Evolutionary conservation across 768 basidiomycete species (phyloP), one percentile per base, ranked within the genome.

Genomic region (Hericium coralloides): DNA sequence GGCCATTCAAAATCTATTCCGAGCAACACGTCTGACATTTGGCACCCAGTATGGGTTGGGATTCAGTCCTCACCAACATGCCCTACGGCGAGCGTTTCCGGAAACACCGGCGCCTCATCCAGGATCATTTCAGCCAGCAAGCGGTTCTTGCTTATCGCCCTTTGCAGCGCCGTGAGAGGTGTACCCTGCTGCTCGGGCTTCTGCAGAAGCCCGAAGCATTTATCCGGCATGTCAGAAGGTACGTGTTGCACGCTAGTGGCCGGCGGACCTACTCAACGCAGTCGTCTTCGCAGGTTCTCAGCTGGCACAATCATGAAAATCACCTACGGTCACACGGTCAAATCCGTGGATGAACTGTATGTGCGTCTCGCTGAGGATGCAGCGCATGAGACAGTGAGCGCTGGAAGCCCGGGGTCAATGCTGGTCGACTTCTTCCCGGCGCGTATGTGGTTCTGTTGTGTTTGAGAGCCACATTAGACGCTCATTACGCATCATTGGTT

Each of bases 381-480:
- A 1, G 63, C 62, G 12, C 56, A 36, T 5, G 65, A 60, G 38
- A 65, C 64, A 6, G 60, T 66, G 6, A 55, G 51, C 9, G 55
- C 60, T 22, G 67, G 66, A 15, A 66, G 63, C 25, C 63, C 65
- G 12, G 68, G 64, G 14, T 63, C 68, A 10, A 63, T 66, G 55
- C 63, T 70, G n/a, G 69, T 71, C 12, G 70, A 71, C 58, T 69
- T 71, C 59, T 66, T 71, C 56, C 70, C 70, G 8, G 55, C 64
- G 38, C 52, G 70, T 71, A 58, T 55, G 70, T 65, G 12, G 9
- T 55, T 4, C 25, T 18, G 22, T 14, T 17, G 20, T n/a, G 31
- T 18, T 20, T 26, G 14, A 7, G 18, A 38, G 18, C 20, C 17
- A 37, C 26, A 12, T 25, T 22, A 17, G 43, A 12, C 22, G 36